Percentiles rank a stretch among this genome's conserved stretches.
Conservation (phyloP, 768 basidiomycete species). For the Nevesoporus exiguus region DNA sequence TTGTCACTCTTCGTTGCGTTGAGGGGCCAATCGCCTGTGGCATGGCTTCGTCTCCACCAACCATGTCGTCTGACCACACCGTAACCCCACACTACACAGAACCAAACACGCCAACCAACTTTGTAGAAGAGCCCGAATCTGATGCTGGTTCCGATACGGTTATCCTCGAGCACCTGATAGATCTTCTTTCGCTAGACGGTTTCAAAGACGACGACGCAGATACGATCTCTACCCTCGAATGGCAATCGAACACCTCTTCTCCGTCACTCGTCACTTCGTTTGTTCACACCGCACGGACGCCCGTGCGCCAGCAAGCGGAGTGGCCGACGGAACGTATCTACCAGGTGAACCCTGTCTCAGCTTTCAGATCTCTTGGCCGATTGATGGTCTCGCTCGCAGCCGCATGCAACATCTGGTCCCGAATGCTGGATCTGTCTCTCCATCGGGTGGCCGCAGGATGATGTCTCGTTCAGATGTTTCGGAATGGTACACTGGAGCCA, state of each 20-base stretch:
- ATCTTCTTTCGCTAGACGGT: neutral
- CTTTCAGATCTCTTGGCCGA: neutral
- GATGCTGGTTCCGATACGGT: neutral
- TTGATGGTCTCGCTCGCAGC: neutral
- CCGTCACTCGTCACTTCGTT: too few species aligned
- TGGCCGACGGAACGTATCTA: neutral
- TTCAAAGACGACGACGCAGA: neutral
- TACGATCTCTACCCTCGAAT: too few species aligned
- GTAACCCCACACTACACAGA: neutral
- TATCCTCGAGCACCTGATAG: neutral
- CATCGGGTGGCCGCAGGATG: neutral
- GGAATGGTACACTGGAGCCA: conserved; percentile 4
- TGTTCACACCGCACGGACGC: neutral
- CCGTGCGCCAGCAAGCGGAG: neutral
- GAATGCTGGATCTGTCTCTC: conserved; percentile 7
- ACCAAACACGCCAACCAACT: neutral
- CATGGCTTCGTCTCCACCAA: neutral
- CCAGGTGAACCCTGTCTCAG: neutral
- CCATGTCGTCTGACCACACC: neutral
- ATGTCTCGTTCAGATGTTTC: neutral
- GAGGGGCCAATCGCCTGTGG: neutral
- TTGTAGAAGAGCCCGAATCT: neutral
- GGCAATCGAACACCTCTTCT: too few species aligned
- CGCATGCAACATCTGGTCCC: neutral
- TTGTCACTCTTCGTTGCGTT: neutral